phyloP scores from a whole-genome alignment of 2,329 filamentous ascomycete genomes.

The Colletotrichum graminicola region DNA sequence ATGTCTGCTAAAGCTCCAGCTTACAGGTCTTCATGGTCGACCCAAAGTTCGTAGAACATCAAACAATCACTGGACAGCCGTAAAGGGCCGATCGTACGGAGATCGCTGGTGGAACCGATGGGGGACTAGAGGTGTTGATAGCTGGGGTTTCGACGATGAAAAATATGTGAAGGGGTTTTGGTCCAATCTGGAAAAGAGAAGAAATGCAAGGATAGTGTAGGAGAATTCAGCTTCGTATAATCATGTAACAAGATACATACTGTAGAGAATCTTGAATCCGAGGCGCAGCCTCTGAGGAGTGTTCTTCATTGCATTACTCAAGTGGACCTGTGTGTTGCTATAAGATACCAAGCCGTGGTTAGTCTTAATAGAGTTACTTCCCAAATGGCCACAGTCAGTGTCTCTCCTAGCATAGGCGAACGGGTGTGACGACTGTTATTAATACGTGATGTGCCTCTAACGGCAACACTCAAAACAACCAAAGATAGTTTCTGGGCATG shows the following conservation, averaged over 20 bases:
- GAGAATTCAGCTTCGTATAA: background rate
- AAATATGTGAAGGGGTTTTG: background rate
- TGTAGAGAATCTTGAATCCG: no score
- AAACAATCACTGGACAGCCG: conserved; percentile 25
- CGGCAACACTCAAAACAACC: no score
- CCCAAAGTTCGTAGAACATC: background rate
- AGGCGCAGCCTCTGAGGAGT: no score
- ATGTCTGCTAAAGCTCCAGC: background rate
- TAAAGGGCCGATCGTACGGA: conserved; percentile 22
- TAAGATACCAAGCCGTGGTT: no score
- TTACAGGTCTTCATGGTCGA: conserved; percentile 12
- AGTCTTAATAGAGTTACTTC: no score
- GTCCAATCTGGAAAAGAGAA: background rate
- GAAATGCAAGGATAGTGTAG: background rate
- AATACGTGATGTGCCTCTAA: no score
- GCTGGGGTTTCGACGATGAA: background rate
- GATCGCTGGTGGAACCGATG: conserved; percentile 23
- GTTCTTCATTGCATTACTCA: no score
- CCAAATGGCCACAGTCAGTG: background rate
- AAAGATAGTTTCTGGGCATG: no score
- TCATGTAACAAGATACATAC: no score
- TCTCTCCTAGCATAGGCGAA: background rate
- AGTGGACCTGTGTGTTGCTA: background rate
- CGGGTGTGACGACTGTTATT: no score
- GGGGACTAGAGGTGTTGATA: conserved; percentile 1